Evolutionary conservation across 345 rosid species (phyloP).

Genomic region (Acer saccharum): DNA sequence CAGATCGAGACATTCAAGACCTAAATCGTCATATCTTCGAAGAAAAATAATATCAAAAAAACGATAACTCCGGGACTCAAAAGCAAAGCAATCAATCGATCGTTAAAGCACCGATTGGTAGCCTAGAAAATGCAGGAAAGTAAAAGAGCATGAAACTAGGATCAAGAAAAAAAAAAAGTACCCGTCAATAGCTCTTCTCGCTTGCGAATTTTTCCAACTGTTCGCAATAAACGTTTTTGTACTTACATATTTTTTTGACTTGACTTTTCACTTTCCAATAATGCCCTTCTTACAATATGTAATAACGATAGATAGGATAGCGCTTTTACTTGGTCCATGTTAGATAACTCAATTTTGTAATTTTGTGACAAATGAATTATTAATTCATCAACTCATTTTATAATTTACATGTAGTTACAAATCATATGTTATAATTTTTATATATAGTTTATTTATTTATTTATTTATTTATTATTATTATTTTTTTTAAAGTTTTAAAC

Average conservation of each 20-base stretch:
- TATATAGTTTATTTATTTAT: too few relatives aligned
- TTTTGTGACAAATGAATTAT: too few relatives aligned
- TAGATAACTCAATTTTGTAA: too few relatives aligned
- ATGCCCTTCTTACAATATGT: background rate
- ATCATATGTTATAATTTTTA: too few relatives aligned
- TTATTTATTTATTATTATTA: too few relatives aligned
- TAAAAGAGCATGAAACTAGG: background rate
- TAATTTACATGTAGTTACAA: too few relatives aligned
- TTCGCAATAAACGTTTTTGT: background rate
- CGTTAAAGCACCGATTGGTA: conserved; percentile 6
- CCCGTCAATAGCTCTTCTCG: background rate
- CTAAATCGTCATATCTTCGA: background rate
- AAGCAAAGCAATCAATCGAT: conserved; percentile 2
- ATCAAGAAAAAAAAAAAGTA: background rate
- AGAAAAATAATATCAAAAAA: background rate
- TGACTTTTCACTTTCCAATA: background rate
- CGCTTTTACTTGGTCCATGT: too few relatives aligned
- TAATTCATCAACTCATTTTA: too few relatives aligned
- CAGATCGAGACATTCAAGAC: background rate
- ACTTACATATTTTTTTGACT: too few relatives aligned
- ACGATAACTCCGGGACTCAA: background rate
- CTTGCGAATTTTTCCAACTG: background rate
- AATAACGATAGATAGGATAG: too few relatives aligned
- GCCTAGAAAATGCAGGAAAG: conserved; percentile 9
- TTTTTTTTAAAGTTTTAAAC: too few relatives aligned